phyloP scores from a whole-genome alignment of 805 yeast genomes.

The Yamadazyma phyllophila region DNA sequence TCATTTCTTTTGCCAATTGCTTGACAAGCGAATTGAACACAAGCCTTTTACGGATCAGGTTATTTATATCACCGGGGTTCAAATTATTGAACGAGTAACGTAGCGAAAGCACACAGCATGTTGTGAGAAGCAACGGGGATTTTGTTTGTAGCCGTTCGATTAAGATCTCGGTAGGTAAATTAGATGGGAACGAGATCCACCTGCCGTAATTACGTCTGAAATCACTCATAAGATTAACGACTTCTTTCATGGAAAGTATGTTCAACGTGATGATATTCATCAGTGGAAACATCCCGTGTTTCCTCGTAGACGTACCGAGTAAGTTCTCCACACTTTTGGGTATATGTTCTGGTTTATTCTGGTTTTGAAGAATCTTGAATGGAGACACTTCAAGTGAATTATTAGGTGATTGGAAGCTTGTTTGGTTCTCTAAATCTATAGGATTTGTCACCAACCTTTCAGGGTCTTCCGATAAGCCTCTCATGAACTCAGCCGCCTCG shows the following conservation, averaged over 20 bases:
- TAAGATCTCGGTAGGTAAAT: conserved; percentile 46
- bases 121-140: conserved; percentile 64
- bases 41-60: conserved; percentile 19
- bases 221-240: conserved; percentile 48
- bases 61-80: conserved; percentile 25
- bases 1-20: conserved; percentile 51
- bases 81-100: conserved; percentile 42
- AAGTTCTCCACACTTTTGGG: conserved; percentile 39
- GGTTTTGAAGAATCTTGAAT: conserved; percentile 36
- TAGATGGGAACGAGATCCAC: conserved; percentile 72
- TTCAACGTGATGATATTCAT: conserved; percentile 51
- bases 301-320: conserved; percentile 15
- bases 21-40: conserved; percentile 44
- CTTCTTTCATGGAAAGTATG: conserved; percentile 48
- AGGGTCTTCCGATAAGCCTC: conserved; percentile 10
- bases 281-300: background rate
- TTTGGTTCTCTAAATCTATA: conserved; percentile 20
- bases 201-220: conserved; percentile 70
- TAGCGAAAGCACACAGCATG: conserved; percentile 62
- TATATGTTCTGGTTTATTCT: conserved; percentile 23
- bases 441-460: conserved; percentile 14
- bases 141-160: conserved; percentile 46
- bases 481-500: conserved; percentile 28
- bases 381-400: conserved; percentile 43
- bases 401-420: conserved; percentile 29